Percentiles rank a stretch among this genome's conserved stretches.
These are phyloP conservation scores for Chionographis japonica DNA, from an alignment of 106 monocot genomes.

Conservation along the genomic window DNA sequence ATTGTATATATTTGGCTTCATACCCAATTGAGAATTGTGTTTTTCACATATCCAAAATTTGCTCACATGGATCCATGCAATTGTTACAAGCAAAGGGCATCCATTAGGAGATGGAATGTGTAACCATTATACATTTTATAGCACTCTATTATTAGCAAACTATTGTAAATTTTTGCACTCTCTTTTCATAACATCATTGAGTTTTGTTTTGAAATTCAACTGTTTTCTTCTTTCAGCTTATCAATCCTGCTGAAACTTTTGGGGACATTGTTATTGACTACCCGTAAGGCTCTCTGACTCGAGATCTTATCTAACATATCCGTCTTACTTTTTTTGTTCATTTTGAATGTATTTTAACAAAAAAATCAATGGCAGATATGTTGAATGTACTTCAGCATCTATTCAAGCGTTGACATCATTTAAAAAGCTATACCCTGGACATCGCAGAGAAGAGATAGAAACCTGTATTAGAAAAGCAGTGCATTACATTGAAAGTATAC, in stretches of 20 bases:
- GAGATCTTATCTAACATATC: background rate
- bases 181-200: background rate
- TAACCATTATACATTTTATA: too few species aligned
- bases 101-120: too few species aligned
- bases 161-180: background rate
- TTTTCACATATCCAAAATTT: too few species aligned
- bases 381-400: conserved; percentile 88
- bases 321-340: background rate
- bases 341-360: background rate
- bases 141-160: too few species aligned
- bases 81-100: too few species aligned
- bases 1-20: too few species aligned
- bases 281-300: conserved; percentile 45
- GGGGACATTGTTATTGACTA: conserved; percentile 94
- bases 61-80: too few species aligned
- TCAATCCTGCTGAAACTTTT: conserved; percentile 96
- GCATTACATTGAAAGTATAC: conserved; percentile 68
- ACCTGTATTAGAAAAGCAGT: conserved; percentile 62
- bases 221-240: conserved; percentile 42
- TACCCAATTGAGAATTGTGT: too few species aligned
- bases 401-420: conserved; percentile 72
- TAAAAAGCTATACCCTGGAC: conserved; percentile 72
- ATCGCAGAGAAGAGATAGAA: conserved; percentile 76
- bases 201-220: background rate
- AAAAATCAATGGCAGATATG: conserved; percentile 49